Base-by-base conservation (phyloP, 2,329 filamentous ascomycete species). In the Alternaria panax region DNA sequence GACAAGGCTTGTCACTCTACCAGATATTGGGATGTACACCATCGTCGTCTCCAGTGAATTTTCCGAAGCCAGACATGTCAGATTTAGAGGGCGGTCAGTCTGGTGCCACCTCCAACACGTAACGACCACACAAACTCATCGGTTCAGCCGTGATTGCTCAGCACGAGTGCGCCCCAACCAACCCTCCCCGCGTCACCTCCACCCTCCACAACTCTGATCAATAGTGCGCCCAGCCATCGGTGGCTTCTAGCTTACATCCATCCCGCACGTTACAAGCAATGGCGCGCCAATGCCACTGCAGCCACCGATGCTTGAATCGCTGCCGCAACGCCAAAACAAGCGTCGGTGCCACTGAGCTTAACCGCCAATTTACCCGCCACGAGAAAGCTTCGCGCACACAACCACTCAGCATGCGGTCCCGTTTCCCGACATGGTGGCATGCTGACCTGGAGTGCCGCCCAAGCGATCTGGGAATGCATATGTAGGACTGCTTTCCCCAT, bases 301-400 rank as follows among this genome's bases (percentile, higher is more conserved):
- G 41, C 38, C 32, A 45, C 54, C 32, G 36, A 54, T 27, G 55
- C 41, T 52, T 53, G 42, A 41, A 47, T 54, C 34, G 50, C 50
- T 20, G 34, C 50, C 40, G 42, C 55, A 28, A 34, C 32, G 12
- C 25, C 32, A 9, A 53, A 41, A 27, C 20, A 45, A 54, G 48
- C 30, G 50, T 54, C n/a, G 55, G 48, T 58, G 42, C 32, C 28
- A 53, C 25, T 46, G 55, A 58, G 48, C 42, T 58, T 58, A 58
- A 42, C 55, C 55, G 42, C 25, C 14, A 47, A 30, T 58, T 58
- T 53, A 54, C n/a, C 48, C 55, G 47, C 34, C 22, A 40, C 12
- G 38, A 22, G 43, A 51, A 43, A 47, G 41, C 53, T 56, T 50
- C 43, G 36, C 45, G 12, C 9, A 14, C 42, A 12, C 42, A n/a